These are phyloP conservation scores for Penicillium paradoxum DNA, from an alignment of 495 filamentous ascomycete genomes.

Conservation along the genomic window DNA sequence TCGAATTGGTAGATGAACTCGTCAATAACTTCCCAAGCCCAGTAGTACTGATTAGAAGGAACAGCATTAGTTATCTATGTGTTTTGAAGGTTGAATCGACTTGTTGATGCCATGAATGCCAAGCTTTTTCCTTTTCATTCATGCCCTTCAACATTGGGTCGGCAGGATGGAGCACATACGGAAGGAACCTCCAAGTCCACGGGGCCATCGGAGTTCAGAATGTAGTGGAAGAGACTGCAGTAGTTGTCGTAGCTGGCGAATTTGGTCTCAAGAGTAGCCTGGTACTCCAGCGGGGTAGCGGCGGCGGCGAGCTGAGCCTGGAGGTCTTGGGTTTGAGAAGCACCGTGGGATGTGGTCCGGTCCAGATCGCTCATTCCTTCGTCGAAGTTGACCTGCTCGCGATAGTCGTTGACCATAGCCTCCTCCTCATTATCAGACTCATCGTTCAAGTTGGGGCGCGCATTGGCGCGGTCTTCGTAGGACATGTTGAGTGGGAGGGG, in stretches of 20 bases:
- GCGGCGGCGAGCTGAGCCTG: slow-evolving; percentile 84
- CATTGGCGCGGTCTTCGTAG: slow-evolving; percentile 49
- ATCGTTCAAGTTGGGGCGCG: slow-evolving; percentile 56
- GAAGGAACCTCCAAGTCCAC: slow-evolving; percentile 95
- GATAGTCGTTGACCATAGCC: slow-evolving; percentile 88
- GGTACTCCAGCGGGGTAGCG: slow-evolving; percentile 90
- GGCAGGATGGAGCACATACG: slow-evolving; percentile 50
- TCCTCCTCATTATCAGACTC: slow-evolving; percentile 94
- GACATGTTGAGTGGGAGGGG: slow-evolving; percentile 36
- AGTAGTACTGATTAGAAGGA: slow-evolving; percentile 70
- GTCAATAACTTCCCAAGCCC: slow-evolving; percentile 99
- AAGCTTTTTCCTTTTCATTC: slow-evolving; percentile 12
- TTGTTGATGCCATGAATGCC: slow-evolving; percentile 10
- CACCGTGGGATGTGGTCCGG: slow-evolving; percentile 49
- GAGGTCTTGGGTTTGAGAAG: slow-evolving; percentile 65
- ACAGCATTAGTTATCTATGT: slow-evolving; percentile 10
- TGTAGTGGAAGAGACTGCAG: slow-evolving; percentile 98
- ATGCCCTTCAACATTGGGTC: slow-evolving; percentile 11
- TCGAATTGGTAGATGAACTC: slow-evolving; percentile 99
- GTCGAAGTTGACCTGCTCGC: slow-evolving; percentile 88
- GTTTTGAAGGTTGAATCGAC: background rate
- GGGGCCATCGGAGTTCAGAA: slow-evolving; percentile 95
- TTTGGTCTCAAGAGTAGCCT: slow-evolving; percentile 88
- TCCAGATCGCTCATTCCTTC: slow-evolving; percentile 77
- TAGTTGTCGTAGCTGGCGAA: slow-evolving; percentile 99